Conservation (phyloP, 768 basidiomycete genomes). For the Psilocybe azurescens region DNA sequence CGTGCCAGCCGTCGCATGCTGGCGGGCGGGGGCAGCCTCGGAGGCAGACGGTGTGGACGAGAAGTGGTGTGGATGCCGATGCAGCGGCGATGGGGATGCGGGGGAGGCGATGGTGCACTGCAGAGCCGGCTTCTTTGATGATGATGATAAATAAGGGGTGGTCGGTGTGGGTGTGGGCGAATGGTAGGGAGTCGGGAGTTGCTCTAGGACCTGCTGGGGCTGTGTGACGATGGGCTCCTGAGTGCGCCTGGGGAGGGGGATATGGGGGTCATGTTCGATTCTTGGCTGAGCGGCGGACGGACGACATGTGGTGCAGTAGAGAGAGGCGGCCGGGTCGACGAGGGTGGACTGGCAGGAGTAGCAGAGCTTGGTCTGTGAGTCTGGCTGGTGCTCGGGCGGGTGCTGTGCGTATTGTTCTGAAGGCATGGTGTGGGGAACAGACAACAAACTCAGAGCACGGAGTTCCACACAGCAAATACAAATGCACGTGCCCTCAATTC, state of each 20-base stretch:
- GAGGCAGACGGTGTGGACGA: too few species aligned
- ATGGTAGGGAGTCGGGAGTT: slow-evolving; percentile 11
- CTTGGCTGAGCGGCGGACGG: slow-evolving; percentile 29
- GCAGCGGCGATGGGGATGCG: not conserved
- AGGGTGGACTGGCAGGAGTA: slow-evolving; percentile 47
- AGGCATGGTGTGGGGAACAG: slow-evolving; percentile 48
- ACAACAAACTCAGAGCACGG: slow-evolving; percentile 11
- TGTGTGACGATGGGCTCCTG: slow-evolving; percentile 18
- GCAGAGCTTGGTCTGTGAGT: slow-evolving; percentile 49
- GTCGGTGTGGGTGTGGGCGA: slow-evolving; percentile 3
- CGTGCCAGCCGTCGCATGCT: slow-evolving; percentile 4
- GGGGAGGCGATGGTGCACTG: not conserved
- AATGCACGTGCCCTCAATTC: slow-evolving; percentile 20
- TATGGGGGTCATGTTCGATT: slow-evolving; percentile 29
- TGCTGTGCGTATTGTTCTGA: slow-evolving; percentile 47
- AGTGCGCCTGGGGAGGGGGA: slow-evolving; percentile 24
- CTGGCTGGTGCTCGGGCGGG: slow-evolving; percentile 30
- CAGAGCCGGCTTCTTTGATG: not conserved
- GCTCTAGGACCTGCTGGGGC: slow-evolving; percentile 14
- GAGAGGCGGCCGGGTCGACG: slow-evolving; percentile 35
- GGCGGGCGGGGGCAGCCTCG: too few species aligned
- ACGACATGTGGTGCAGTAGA: slow-evolving; percentile 56
- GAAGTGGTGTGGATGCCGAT: not conserved
- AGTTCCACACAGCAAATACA: not conserved
- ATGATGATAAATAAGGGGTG: not conserved